These are phyloP conservation scores for Tolypocladium ophioglossoides DNA, from an alignment of 2,329 filamentous ascomycete species.

Conservation along the genomic window DNA sequence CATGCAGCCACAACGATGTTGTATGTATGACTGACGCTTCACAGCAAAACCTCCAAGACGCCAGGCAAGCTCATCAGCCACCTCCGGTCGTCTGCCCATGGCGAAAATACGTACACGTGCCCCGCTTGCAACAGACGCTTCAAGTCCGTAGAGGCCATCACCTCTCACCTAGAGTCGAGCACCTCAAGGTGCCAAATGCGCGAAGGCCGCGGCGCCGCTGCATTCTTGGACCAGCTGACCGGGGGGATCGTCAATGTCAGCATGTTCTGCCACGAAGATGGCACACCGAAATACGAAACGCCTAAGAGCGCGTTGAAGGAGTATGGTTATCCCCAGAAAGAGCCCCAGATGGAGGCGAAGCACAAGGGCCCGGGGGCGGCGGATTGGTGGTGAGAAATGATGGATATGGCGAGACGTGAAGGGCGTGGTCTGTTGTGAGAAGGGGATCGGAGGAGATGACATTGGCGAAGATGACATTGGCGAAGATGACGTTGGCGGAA, in stretches of 20 bases:
- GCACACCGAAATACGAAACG: constrained; percentile 15
- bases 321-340: neutral
- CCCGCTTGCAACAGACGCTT: constrained; percentile 33
- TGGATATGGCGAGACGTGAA: neutral
- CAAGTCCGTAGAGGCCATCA: constrained; percentile 28
- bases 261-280: constrained; percentile 11
- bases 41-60: constrained; percentile 30
- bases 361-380: neutral
- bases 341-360: neutral
- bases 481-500: no score
- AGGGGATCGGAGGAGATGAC: neutral
- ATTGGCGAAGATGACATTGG: no score
- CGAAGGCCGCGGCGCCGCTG: constrained; percentile 23
- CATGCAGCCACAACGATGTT: neutral
- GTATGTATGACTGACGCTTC: neutral
- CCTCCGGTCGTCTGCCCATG: constrained; percentile 32
- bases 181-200: constrained; percentile 31
- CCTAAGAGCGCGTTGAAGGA: constrained; percentile 5
- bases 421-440: neutral
- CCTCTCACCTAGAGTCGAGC: constrained; percentile 37
- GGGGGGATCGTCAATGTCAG: constrained; percentile 18
- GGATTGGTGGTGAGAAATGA: neutral
- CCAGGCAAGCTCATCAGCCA: constrained; percentile 25
- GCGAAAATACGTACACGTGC: constrained; percentile 24
- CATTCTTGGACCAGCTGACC: constrained; percentile 21